These are phyloP conservation scores for Apiospora pterosperma DNA, from an alignment of 2,329 filamentous ascomycete species.

Conservation along the genomic window DNA sequence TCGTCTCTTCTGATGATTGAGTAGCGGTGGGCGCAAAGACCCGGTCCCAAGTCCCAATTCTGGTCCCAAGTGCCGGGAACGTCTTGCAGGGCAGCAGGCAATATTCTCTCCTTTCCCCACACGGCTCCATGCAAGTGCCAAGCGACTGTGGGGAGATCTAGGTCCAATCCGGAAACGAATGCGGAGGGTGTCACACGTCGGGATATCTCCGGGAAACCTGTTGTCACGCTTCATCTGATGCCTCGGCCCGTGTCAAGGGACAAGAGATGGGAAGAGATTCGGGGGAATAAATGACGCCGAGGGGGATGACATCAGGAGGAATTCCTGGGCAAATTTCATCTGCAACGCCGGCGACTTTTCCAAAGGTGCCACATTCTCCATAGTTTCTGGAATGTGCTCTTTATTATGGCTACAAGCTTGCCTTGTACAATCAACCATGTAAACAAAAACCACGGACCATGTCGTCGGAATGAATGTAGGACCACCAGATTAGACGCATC, in stretches of 20 bases:
- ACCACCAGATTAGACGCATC: too few species aligned
- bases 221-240: neutral
- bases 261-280: neutral
- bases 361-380: neutral
- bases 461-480: neutral
- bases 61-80: neutral
- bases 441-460: neutral
- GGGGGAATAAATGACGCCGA: neutral
- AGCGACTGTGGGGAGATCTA: conserved; percentile 1
- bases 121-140: neutral
- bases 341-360: neutral
- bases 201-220: neutral
- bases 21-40: neutral
- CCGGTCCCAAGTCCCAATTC: too few species aligned
- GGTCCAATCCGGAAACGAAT: neutral
- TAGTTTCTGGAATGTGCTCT: neutral
- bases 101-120: neutral
- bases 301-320: neutral
- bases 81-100: too few species aligned
- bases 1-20: neutral
- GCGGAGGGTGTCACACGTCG: neutral
- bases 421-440: neutral
- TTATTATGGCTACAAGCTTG: neutral
- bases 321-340: neutral
- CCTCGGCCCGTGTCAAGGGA: neutral